Evolutionary conservation across 352 stramenopile species (phyloP).

Genomic region (Phytophthora podocarpi): DNA sequence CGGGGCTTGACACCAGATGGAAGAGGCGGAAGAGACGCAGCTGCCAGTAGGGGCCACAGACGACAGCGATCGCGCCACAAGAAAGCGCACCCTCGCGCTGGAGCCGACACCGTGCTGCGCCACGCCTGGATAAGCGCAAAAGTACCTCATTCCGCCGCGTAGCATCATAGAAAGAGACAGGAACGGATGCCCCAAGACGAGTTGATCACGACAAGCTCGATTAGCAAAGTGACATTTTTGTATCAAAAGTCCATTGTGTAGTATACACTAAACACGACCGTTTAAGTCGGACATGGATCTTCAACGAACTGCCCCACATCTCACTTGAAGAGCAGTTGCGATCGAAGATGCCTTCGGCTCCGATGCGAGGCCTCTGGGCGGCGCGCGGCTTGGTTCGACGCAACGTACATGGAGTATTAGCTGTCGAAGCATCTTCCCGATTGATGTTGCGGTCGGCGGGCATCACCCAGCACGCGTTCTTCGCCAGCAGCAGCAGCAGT

Average conservation of each 20-base stretch:
- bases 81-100: background rate
- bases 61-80: conserved; percentile 11
- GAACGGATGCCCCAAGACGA: too few relatives aligned
- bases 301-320: conserved; percentile 1
- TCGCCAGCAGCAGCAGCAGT: background rate
- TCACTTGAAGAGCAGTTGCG: too few relatives aligned
- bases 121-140: conserved; percentile 6
- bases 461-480: background rate
- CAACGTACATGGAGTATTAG: background rate
- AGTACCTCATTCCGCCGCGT: conserved; percentile 67
- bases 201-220: background rate
- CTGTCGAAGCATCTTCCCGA: background rate
- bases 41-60: background rate
- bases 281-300: background rate
- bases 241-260: background rate
- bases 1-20: conserved; percentile 1
- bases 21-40: conserved; percentile 1
- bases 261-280: background rate
- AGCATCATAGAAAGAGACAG: conserved; percentile 46
- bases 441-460: background rate
- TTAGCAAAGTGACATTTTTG: background rate
- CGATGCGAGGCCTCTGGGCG: conserved; percentile 15
- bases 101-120: conserved; percentile 7
- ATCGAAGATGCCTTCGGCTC: background rate
- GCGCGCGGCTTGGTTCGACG: conserved; percentile 8